phyloP scores from a whole-genome alignment of 2,329 filamentous ascomycete species.

The Fusarium pilosicola region DNA sequence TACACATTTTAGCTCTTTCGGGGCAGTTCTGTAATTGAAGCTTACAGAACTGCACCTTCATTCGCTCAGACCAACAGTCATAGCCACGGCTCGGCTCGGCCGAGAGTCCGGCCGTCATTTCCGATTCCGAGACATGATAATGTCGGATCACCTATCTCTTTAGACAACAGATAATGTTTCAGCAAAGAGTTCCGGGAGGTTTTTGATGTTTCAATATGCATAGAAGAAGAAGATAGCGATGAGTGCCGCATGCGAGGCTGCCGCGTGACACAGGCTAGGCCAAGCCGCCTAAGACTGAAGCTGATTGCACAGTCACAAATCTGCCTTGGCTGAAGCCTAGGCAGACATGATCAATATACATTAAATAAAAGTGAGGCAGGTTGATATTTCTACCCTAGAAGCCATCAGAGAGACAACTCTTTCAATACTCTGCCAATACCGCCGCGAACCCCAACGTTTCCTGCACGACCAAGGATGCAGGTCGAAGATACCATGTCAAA shows the following conservation, averaged over 20 bases:
- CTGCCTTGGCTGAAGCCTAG: constrained; percentile 19
- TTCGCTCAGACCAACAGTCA: too few relatives aligned
- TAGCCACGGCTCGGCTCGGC: not conserved
- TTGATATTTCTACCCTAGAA: not conserved
- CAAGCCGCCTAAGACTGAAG: not conserved
- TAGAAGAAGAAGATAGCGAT: not conserved
- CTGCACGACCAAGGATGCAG: too few relatives aligned
- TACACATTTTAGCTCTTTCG: not conserved
- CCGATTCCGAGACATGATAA: not conserved
- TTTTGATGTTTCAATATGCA: fast-evolving
- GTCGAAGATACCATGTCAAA: not conserved
- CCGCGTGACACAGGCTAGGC: not conserved
- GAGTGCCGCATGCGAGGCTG: not conserved
- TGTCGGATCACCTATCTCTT: not conserved
- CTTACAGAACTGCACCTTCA: not conserved
- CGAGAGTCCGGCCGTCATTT: not conserved
- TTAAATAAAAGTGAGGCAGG: fast-evolving
- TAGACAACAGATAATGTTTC: fast-evolving
- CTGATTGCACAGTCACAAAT: not conserved
- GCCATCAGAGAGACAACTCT: too few relatives aligned
- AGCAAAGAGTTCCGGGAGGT: fast-evolving
- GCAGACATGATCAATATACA: not conserved
- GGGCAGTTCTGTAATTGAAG: not conserved
- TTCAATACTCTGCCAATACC: too few relatives aligned
- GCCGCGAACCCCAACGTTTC: not conserved